These are phyloP conservation scores for Exophiala aquamarina DNA, from an alignment of 2,329 filamentous ascomycete genomes.

Conservation along the genomic window DNA sequence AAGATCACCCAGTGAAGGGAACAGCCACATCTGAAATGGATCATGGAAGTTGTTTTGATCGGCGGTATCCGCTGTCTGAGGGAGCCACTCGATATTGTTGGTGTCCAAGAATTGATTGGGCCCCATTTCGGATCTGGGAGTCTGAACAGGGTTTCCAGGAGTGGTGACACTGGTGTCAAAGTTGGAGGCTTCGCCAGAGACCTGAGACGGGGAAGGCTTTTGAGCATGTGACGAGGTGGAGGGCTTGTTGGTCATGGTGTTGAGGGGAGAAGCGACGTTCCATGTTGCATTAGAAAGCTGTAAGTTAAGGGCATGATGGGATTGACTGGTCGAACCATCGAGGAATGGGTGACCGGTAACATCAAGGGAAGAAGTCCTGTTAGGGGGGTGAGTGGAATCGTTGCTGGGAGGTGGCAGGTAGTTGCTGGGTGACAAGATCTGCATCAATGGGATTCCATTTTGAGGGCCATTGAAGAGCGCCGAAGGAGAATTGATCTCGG, in stretches of 20 bases:
- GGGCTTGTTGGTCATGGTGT: conserved; percentile 13
- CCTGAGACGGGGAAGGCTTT: conserved; percentile 18
- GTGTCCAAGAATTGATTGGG: conserved; percentile 16
- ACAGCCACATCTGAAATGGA: conserved; percentile 27
- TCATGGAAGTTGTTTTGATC: conserved; percentile 22
- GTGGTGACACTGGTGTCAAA: conserved; percentile 19
- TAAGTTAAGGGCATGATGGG: conserved; percentile 11
- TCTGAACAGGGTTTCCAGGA: conserved; percentile 19
- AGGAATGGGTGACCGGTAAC: conserved; percentile 11
- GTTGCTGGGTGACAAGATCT: conserved; percentile 23
- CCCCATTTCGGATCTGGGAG: conserved; percentile 18
- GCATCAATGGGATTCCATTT: conserved; percentile 23
- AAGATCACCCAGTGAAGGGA: conserved; percentile 23
- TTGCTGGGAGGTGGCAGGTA: conserved; percentile 14
- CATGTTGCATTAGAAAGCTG: conserved; percentile 14
- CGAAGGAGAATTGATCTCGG: conserved; percentile 26
- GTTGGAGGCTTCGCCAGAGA: conserved; percentile 19
- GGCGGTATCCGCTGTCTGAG: conserved; percentile 10
- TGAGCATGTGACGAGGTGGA: conserved; percentile 9
- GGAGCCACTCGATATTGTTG: conserved; percentile 21
- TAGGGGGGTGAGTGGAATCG: conserved; percentile 8
- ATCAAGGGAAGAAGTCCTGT: conserved; percentile 1
- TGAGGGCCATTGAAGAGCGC: conserved; percentile 18
- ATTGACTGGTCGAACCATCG: conserved; percentile 13
- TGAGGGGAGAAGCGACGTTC: conserved; percentile 15